Evolutionary conservation across 345 rosid genomes (phyloP), one percentile per base, ranked within the genome.

Genomic region (Anacardium occidentale): DNA sequence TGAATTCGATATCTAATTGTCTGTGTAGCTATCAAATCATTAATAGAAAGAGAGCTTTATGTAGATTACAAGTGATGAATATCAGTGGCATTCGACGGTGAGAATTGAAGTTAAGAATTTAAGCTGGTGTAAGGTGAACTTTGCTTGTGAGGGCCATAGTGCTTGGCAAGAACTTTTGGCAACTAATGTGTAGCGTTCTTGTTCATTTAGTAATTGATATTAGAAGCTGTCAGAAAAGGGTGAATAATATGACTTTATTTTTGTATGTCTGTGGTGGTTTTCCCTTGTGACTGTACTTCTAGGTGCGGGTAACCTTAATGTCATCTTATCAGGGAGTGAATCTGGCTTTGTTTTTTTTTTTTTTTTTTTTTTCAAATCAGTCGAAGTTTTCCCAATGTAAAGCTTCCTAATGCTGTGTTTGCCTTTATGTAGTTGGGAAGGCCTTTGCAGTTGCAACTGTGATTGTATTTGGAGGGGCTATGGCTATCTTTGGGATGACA

Each of bases 371-470:
- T 37, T 37, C 5, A 37, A 37, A 37, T 37, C 8, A 6, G 0
- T 37, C 8, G 42, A 5, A 37, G 42, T 37, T 37, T 37, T 5
- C 42, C 8, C 0, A 5, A 6, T 0, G 42, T 34, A 29, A 29
- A 29, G 34, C 34, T 29, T 29, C 34, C 3, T 34, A 7, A 34
- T 34, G 37, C 37, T 62, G 37, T 54, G 54, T 68, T 11, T 71
- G 40, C 61, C 26, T 61, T 47, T 51, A 40, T 64, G 54, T 73
- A 94, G 98, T 90, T 76, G 95, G 97, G 62, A 90, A 85, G 80
- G 98, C 98, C 59, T 94, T 92, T 83, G 86, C 85, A 55, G 86
- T 80, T 22, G 97, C 97, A 15, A 94, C 95, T 54, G 81, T 74
- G 13, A 21, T 89, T 72, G 84, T 94, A 65, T 94, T 92, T 78